phyloP scores from a whole-genome alignment of 441 rosid genomes.

The Brassica balearica region DNA sequence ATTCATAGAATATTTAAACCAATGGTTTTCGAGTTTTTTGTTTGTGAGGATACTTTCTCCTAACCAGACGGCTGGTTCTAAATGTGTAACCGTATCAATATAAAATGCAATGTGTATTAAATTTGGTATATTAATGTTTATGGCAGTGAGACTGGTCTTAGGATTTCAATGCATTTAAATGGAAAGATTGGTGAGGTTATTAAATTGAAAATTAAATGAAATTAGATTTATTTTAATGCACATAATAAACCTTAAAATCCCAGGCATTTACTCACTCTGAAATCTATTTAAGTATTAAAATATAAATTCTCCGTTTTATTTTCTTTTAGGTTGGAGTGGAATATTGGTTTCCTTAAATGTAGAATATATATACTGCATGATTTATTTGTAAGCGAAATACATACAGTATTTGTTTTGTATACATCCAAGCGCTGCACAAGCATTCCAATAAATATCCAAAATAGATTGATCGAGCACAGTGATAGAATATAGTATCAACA shows the following conservation, averaged over 20 bases:
- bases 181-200: constrained; percentile 39
- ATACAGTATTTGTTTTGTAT: background rate
- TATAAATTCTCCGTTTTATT: background rate
- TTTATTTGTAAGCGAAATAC: background rate
- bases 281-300: constrained; percentile 3
- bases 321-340: background rate
- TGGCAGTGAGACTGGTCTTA: constrained; percentile 46
- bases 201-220: constrained; percentile 27
- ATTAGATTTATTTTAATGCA: constrained; percentile 9
- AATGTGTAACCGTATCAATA: constrained; percentile 34
- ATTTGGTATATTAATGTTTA: constrained; percentile 33
- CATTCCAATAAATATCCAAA: background rate
- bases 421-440: background rate
- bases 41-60: constrained; percentile 26
- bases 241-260: constrained; percentile 41
- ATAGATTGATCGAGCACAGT: background rate
- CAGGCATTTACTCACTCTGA: constrained; percentile 27
- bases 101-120: constrained; percentile 25
- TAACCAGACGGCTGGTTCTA: constrained; percentile 39
- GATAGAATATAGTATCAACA: background rate
- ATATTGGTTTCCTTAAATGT: background rate
- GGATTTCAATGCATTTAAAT: constrained; percentile 41
- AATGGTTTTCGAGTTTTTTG: background rate
- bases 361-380: background rate
- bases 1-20: background rate